Percentiles rank a stretch among this genome's conserved stretches.
Evolutionary conservation across 2,329 filamentous ascomycete genomes (phyloP).

Genomic region (Microthyrium microscopicum): DNA sequence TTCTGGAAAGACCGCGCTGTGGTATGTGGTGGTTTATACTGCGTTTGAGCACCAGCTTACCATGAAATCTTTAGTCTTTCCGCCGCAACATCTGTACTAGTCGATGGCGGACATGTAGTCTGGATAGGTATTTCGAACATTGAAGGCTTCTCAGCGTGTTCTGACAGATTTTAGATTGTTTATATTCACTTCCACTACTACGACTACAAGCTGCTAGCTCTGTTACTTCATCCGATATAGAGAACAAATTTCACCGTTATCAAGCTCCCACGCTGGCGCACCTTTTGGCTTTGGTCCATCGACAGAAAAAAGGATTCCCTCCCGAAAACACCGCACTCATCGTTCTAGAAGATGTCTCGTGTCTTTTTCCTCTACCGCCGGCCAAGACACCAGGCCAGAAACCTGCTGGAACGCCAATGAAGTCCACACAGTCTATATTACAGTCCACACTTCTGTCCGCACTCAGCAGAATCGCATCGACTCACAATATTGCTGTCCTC

Average conservation of each 20-base stretch:
- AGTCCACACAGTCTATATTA: no score
- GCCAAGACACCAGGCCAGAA: constrained; percentile 28
- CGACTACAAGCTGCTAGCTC: not conserved
- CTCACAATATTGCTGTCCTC: constrained; percentile 56
- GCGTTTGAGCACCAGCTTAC: constrained; percentile 8
- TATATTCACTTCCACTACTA: no score
- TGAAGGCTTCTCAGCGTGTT: constrained; percentile 2
- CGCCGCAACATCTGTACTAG: constrained; percentile 46
- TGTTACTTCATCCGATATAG: constrained; percentile 12
- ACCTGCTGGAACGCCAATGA: constrained; percentile 48
- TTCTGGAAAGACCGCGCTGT: constrained; percentile 68
- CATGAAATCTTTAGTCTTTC: constrained; percentile 41
- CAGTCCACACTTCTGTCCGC: constrained; percentile 44
- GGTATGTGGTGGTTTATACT: constrained; percentile 34
- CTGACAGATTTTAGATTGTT: no score
- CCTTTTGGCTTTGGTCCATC: constrained; percentile 54
- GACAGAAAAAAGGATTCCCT: constrained; percentile 47
- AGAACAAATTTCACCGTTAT: constrained; percentile 45
- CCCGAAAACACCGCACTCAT: constrained; percentile 48
- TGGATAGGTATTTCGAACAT: constrained; percentile 64
- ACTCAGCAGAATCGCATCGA: constrained; percentile 55
- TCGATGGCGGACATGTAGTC: constrained; percentile 45
- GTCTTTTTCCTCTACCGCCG: constrained; percentile 54
- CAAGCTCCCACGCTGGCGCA: constrained; percentile 42
- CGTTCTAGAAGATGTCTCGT: constrained; percentile 63